Evolutionary conservation across 2,329 filamentous ascomycete genomes (phyloP).

Genomic region (Coniochaeta sp.): DNA sequence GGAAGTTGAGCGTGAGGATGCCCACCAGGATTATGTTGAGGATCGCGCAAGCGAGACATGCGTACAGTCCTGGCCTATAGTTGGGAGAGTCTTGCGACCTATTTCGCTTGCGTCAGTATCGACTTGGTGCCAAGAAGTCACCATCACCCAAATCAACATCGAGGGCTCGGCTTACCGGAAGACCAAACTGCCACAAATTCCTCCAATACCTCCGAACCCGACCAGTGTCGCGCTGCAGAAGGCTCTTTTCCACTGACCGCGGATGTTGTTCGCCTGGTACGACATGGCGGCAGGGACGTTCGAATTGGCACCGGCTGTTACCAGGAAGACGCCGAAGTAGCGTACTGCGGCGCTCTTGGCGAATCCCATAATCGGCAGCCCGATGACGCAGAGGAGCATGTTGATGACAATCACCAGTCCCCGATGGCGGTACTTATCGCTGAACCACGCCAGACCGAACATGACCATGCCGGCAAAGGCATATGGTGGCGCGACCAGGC

Average conservation of each 20-base stretch:
- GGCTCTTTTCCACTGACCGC: constrained; percentile 82
- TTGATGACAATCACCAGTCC: constrained; percentile 62
- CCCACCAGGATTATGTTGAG: constrained; percentile 38
- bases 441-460: constrained; percentile 51
- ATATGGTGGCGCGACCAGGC: constrained; percentile 65
- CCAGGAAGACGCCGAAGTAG: constrained; percentile 70
- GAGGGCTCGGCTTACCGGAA: constrained; percentile 42
- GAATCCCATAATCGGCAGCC: constrained; percentile 68
- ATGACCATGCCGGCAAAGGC: constrained; percentile 58
- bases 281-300: constrained; percentile 70
- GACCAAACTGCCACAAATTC: constrained; percentile 67
- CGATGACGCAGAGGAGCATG: constrained; percentile 58
- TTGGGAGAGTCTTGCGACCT: constrained; percentile 38
- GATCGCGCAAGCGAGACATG: constrained; percentile 43
- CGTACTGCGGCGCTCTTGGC: constrained; percentile 45
- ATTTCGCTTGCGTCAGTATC: not conserved
- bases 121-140: not conserved
- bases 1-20: constrained; percentile 32
- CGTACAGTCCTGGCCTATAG: constrained; percentile 48
- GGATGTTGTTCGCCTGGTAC: constrained; percentile 83
- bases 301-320: constrained; percentile 68
- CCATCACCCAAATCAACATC: not conserved
- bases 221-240: constrained; percentile 71
- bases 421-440: constrained; percentile 60
- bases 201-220: constrained; percentile 69